These are phyloP conservation scores for Lanmaoa rubissima DNA, from an alignment of 768 basidiomycete species.

Conservation along the genomic window DNA sequence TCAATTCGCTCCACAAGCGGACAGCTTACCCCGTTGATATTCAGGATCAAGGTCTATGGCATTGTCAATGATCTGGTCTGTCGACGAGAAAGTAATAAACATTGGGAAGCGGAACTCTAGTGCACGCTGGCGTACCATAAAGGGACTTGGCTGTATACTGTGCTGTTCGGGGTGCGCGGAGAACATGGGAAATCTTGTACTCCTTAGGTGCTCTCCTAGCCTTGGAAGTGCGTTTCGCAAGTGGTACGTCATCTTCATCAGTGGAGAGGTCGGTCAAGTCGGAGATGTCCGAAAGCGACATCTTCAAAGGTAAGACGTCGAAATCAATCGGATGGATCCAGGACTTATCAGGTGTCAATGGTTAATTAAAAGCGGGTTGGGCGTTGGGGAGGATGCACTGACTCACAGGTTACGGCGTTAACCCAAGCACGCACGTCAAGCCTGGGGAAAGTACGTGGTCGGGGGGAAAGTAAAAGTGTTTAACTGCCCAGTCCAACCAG, in stretches of 20 bases:
- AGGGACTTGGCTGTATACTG: constrained; percentile 44
- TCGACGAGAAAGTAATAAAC: not conserved
- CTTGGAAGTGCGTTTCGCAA: constrained; percentile 20
- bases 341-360: not conserved
- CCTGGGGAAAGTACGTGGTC: not conserved
- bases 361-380: not conserved
- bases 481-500: not conserved
- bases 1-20: not conserved
- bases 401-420: not conserved
- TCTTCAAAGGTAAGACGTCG: constrained; percentile 3
- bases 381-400: not conserved
- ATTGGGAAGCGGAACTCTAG: not conserved
- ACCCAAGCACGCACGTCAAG: not conserved
- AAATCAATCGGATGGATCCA: not conserved
- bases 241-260: constrained; percentile 37
- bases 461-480: not conserved
- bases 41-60: constrained; percentile 59
- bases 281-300: constrained; percentile 42
- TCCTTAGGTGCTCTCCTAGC: constrained; percentile 29
- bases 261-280: constrained; percentile 48
- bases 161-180: constrained; percentile 39
- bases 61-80: constrained; percentile 49
- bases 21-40: constrained; percentile 56
- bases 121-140: constrained; percentile 36
- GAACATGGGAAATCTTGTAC: constrained; percentile 30